Evolutionary conservation across 2,329 filamentous ascomycete genomes (phyloP), one percentile per base, ranked within the genome.

Genomic region (Colletotrichum euphorbiae): DNA sequence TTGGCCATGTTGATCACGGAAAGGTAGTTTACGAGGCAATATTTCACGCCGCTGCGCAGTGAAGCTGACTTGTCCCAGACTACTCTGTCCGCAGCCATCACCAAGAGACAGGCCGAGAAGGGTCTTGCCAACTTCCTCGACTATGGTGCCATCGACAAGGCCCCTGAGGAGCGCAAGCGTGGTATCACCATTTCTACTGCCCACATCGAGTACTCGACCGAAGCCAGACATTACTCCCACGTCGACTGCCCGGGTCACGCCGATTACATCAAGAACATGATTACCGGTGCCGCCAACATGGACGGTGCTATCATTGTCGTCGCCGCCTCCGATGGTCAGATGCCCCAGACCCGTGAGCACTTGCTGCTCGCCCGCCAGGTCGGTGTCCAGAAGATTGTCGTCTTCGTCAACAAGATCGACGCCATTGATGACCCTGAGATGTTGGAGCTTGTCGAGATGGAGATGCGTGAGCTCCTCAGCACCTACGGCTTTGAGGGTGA

Each of bases 231-330:
- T 87, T 99, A 99, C 85, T 96, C 96, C 77, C 96, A 99, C 89
- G 96, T 99, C 86, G 96, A 99, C 89, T 99, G 96, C 84, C 96
- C 96, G 68, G 96, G 96, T 84, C 96, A 99, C 91, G 96, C 96
- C 83, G 96, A 99, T 93, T 99, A 99, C 88, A 98, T 99, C 87
- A 99, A 99, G 90, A 99, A 99, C 91, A 99, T 99, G 96, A 99
- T 99, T 82, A 99, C 96, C 74, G 96, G 96, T 90, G 94, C 96
- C 71, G 95, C 97, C 77, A 97, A 94, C 87, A 99, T 99, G 96
- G 96, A 99, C 77, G 96, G 96, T 77, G 95, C 96, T 77, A 95
- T 99, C 80, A 98, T 99, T 77, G 96, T 99, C 74, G 97, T 99
- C 76, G 97, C 97, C 75, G 96, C 96, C 74, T 97, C 94, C 42